Evolutionary conservation across 106 monocot species (phyloP).

Genomic region (Narthecium ossifragum): DNA sequence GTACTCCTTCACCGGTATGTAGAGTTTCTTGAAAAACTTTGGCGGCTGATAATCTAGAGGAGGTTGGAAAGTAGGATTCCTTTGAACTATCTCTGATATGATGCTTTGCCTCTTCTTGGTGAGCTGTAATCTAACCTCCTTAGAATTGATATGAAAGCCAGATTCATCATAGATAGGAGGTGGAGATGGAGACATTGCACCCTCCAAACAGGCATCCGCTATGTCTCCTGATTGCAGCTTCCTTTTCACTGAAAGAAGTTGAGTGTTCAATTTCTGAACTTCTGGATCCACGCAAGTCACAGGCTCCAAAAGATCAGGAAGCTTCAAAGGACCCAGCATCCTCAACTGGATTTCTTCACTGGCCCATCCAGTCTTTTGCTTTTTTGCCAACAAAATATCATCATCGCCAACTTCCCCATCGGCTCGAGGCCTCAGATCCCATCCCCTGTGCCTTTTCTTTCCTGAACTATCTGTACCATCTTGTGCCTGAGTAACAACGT

Average conservation of each 20-base stretch:
- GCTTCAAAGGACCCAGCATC: slow-evolving; percentile 37
- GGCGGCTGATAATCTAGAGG: slow-evolving; percentile 94
- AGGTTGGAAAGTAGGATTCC: slow-evolving; percentile 88
- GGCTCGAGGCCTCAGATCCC: slow-evolving; percentile 4
- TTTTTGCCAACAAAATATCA: slow-evolving; percentile 15
- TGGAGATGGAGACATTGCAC: slow-evolving; percentile 86
- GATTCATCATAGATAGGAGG: slow-evolving; percentile 91
- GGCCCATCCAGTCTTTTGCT: slow-evolving; percentile 93
- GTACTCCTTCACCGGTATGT: slow-evolving; percentile 96
- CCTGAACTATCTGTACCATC: slow-evolving; percentile 21
- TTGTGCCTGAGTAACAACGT: background rate
- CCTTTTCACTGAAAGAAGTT: slow-evolving; percentile 73
- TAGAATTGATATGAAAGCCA: slow-evolving; percentile 90
- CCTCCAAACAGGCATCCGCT: slow-evolving; percentile 77
- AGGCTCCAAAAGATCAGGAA: slow-evolving; percentile 98
- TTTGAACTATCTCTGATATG: slow-evolving; percentile 75
- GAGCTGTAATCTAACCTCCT: slow-evolving; percentile 79
- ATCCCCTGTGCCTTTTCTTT: slow-evolving; percentile 15
- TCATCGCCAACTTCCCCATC: background rate
- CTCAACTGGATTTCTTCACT: slow-evolving; percentile 60
- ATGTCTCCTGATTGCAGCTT: slow-evolving; percentile 58
- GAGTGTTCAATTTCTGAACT: slow-evolving; percentile 73
- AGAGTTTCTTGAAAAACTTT: slow-evolving; percentile 92
- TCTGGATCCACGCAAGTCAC: slow-evolving; percentile 88
- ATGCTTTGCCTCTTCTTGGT: slow-evolving; percentile 81